A percentile compares a stretch with the other conserved stretches of the same genome.
phyloP scores from a whole-genome alignment of 169 alveolate genomes.

The Prorocentrum cordatum region DNA sequence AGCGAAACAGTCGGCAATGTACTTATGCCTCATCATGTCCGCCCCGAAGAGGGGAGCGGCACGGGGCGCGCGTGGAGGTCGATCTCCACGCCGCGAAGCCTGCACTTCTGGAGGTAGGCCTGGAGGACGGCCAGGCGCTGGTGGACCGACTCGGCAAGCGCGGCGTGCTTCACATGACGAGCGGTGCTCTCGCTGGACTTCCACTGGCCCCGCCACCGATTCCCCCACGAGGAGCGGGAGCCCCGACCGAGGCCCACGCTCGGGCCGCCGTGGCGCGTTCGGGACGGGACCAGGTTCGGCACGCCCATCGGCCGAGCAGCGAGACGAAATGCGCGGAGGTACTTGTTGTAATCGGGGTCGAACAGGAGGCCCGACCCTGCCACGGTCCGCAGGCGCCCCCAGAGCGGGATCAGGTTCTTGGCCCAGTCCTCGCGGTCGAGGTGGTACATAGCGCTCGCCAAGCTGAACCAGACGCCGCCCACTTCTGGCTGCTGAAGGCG shows the following conservation, averaged over 20 bases:
- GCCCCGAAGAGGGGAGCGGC: background rate
- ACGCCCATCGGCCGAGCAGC: background rate
- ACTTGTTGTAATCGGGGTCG: conserved; percentile 4
- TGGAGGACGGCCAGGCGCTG: background rate
- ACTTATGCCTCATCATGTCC: background rate
- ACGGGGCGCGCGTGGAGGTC: background rate
- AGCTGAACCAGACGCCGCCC: background rate
- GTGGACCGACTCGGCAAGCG: background rate
- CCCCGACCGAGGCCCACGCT: background rate
- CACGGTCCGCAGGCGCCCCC: background rate
- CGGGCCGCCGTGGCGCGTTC: conserved; percentile 13
- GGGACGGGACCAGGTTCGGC: background rate
- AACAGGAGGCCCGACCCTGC: background rate
- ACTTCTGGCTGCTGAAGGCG: background rate
- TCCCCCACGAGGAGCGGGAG: background rate
- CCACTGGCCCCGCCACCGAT: background rate
- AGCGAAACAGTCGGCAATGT: background rate
- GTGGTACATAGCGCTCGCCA: background rate
- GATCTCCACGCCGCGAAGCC: background rate
- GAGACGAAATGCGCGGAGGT: background rate
- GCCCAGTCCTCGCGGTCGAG: background rate
- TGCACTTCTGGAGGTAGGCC: no score
- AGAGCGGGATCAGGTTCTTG: background rate
- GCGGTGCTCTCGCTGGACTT: background rate
- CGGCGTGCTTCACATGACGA: conserved; percentile 2